Evolutionary conservation across 352 stramenopile species (phyloP).

Genomic region (Pythium brachiatum): DNA sequence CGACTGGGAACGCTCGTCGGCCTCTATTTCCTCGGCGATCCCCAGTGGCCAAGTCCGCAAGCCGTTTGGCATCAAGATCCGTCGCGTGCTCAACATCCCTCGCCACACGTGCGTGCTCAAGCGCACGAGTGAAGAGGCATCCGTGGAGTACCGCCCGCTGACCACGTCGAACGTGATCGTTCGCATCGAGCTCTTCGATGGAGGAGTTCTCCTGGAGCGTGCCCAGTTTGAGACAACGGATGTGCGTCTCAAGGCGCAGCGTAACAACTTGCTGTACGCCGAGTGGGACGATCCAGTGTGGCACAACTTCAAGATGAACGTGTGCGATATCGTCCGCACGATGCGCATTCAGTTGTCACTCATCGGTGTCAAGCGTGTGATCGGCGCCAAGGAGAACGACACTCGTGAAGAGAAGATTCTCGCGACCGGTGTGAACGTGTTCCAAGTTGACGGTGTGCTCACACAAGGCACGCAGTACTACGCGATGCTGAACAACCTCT

Average conservation of each 20-base stretch:
- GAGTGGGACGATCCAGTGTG: slow-evolving; percentile 75
- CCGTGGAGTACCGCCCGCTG: slow-evolving; percentile 44
- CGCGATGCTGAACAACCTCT: slow-evolving; percentile 81
- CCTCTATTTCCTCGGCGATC: slow-evolving; percentile 29
- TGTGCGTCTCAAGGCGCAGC: slow-evolving; percentile 67
- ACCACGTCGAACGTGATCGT: slow-evolving; percentile 68
- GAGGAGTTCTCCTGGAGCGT: slow-evolving; percentile 66
- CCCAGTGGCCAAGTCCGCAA: slow-evolving; percentile 59
- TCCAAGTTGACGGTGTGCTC: slow-evolving; percentile 73
- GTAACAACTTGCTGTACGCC: slow-evolving; percentile 65
- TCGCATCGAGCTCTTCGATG: slow-evolving; percentile 76
- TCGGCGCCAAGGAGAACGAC: slow-evolving; percentile 39
- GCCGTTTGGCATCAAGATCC: slow-evolving; percentile 67
- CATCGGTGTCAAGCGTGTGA: slow-evolving; percentile 66
- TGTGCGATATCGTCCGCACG: slow-evolving; percentile 63
- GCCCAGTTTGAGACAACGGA: slow-evolving; percentile 66
- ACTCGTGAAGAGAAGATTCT: slow-evolving; percentile 66
- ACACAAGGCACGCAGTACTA: slow-evolving; percentile 69
- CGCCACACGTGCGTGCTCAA: slow-evolving; percentile 64
- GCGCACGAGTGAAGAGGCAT: slow-evolving; percentile 65
- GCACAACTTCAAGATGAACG: slow-evolving; percentile 77
- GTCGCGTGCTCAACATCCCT: slow-evolving; percentile 82
- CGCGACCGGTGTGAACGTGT: slow-evolving; percentile 78
- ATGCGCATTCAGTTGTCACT: slow-evolving; percentile 79
- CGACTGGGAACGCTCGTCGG: slow-evolving; percentile 57